Base-by-base conservation (phyloP, 768 basidiomycete species). In the Zangia roseola region DNA sequence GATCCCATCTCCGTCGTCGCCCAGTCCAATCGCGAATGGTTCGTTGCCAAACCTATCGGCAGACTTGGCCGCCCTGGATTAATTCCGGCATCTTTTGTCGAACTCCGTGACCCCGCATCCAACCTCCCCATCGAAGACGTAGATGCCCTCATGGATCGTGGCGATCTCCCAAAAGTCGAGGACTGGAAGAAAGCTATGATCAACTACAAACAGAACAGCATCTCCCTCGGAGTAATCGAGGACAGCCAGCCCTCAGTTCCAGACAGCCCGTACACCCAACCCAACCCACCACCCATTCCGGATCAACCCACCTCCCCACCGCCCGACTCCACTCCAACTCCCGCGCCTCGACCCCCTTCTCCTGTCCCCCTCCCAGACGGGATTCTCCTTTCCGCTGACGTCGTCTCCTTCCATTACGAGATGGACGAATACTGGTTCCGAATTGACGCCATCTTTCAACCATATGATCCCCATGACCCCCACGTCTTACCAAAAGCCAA, bases 21-120 rank as follows among this genome's bases (percentile, higher is more conserved):
- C 0, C 97, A 98, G 68, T 97, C 94, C n/a, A 99, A 98, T 64
- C 91, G 93, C 55, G 97, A 99, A 68, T 99, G 97, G 97, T 98
- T 97, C 68, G 97, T 99, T 40, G 97, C 97, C 23, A 99, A 99
- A 70, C 93, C 95, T 12, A 99, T 99, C 60, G 93, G 94, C 34
- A 80, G 83, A 47, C 81, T 99, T 17, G 95, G 97, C 25, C 87
- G 94, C 45, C 97, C 97, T 0, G 97, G 97, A 43, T 79, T 99
- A 49, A 98, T 99, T 49, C 97, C 97, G 6, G 94, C 93, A 43
- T 84, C 95, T 2, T 98, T 98, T 66, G 95, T 99, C 58, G 88
- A 98, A 69, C 88, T 98, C 40, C 89, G 93, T 49, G 94, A 99
- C 68, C 94, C 94, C 17, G 73, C 81, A 10, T 93, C 97, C 21